Percentiles rank a stretch among this genome's conserved stretches.
These are phyloP conservation scores for Skeletonema marinoi DNA, from an alignment of 108 stramenopile species.

Conservation along the genomic window DNA sequence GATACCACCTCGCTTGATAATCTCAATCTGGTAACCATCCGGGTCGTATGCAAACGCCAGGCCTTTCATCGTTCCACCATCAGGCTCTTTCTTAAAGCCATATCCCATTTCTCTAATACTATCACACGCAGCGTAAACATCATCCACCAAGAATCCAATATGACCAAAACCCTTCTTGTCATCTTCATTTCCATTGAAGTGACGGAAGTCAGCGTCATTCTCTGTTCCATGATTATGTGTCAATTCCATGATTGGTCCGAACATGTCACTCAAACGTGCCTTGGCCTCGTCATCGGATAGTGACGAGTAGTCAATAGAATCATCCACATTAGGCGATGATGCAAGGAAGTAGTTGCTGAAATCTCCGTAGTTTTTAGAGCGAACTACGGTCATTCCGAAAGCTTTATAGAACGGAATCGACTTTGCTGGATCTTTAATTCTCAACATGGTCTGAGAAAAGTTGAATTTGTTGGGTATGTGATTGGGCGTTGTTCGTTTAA, in stretches of 20 bases:
- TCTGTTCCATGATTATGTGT: constrained; percentile 97
- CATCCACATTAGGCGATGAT: constrained; percentile 58
- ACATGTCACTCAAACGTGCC: constrained; percentile 33
- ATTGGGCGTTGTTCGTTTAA: constrained; percentile 49
- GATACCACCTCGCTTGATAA: constrained; percentile 79
- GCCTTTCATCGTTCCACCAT: constrained; percentile 89
- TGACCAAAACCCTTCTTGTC: constrained; percentile 97
- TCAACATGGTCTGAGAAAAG: constrained; percentile 96
- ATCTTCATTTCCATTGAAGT: constrained; percentile 96
- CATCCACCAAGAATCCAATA: constrained; percentile 94
- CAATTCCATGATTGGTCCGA: constrained; percentile 87
- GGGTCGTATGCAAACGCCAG: constrained; percentile 88
- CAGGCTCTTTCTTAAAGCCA: constrained; percentile 83
- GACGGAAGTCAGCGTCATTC: constrained; percentile 71
- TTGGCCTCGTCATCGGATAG: constrained; percentile 46
- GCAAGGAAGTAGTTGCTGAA: constrained; percentile 97
- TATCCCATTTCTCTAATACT: constrained; percentile 76
- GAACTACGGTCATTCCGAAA: constrained; percentile 85
- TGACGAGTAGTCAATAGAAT: constrained; percentile 40
- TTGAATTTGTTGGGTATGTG: constrained; percentile 69
- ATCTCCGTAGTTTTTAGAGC: constrained; percentile 77
- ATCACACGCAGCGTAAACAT: constrained; percentile 93
- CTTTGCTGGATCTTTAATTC: constrained; percentile 96
- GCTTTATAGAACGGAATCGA: constrained; percentile 88
- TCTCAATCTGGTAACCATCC: constrained; percentile 86